These are phyloP conservation scores for Raffaelea deltoideospora DNA, from an alignment of 2,329 filamentous ascomycete species.

Conservation along the genomic window DNA sequence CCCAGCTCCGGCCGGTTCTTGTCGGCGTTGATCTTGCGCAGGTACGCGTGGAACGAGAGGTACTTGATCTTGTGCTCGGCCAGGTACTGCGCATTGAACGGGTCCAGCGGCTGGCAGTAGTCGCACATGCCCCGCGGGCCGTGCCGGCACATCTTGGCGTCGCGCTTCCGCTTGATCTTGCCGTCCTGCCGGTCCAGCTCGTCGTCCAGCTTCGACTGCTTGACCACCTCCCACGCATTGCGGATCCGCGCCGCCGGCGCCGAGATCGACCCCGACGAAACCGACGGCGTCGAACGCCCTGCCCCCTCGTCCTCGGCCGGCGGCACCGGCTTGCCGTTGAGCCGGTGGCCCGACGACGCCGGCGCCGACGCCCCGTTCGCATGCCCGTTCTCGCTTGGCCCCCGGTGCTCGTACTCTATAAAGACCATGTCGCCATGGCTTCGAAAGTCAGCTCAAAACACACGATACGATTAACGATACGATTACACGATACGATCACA, in stretches of 20 bases:
- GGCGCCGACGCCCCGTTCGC: slow-evolving; percentile 18
- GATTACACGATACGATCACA: too few relatives aligned
- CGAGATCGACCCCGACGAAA: slow-evolving; percentile 8
- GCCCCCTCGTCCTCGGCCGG: slow-evolving; percentile 55
- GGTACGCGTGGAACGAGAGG: slow-evolving; percentile 84
- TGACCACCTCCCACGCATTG: slow-evolving; percentile 86
- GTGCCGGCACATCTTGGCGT: slow-evolving; percentile 83
- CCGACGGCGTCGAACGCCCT: slow-evolving; percentile 34
- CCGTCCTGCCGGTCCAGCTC: slow-evolving; percentile 74
- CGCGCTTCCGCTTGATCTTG: slow-evolving; percentile 64
- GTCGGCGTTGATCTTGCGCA: slow-evolving; percentile 87
- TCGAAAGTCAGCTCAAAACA: slow-evolving; percentile 1
- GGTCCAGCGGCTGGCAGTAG: slow-evolving; percentile 94
- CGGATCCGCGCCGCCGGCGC: slow-evolving; percentile 50
- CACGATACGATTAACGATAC: too few relatives aligned
- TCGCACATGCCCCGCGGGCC: slow-evolving; percentile 98
- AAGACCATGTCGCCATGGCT: slow-evolving; percentile 90
- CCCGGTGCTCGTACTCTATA: slow-evolving; percentile 57
- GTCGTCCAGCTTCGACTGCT: slow-evolving; percentile 79
- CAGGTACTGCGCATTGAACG: slow-evolving; percentile 78
- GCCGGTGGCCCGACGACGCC: slow-evolving; percentile 40
- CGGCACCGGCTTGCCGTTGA: slow-evolving; percentile 65
- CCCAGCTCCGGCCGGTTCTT: slow-evolving; percentile 94
- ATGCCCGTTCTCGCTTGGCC: slow-evolving; percentile 25
- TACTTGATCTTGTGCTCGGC: slow-evolving; percentile 98